Base-by-base conservation (phyloP, 208 protist species). In the Strigomonas culicis region DNA sequence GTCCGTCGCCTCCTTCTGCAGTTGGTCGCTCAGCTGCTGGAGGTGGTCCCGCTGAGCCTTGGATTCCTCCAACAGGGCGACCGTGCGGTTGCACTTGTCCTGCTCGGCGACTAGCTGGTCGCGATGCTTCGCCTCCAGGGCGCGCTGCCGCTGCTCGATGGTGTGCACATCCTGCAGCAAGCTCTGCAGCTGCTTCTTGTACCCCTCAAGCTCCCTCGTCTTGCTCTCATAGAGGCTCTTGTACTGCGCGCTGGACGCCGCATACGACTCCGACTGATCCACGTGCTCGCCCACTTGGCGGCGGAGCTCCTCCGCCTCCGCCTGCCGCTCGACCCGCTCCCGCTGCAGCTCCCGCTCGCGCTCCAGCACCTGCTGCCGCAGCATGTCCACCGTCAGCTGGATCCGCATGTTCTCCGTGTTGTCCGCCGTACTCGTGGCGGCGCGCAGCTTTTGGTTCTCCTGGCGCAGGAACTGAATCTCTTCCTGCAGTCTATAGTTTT, bases 171-270 rank as follows among this genome's bases (percentile, higher is more conserved):
- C 68, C 32, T 72, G 62, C 25, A 77, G 58, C 7, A 80, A 58
- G 0, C 53, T 31, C 59, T 83, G 70, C 46, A 76, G 58, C 49
- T 79, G 58, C 22, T 53, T 68, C 63, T 78, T 77, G 21, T 72
- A 46, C 27, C 70, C 59, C 30, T 80, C 69, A 21, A 82, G 36
- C 59, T 86, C 70, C 15, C 53, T 62, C 31, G 70, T 56, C 61
- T 86, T 86, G 1, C 80, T 73, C 24, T 68, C 67, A 55, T 80
- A 83, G 53, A 86, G 66, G 31, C 58, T 56, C 56, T 83, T 68
- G 71, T 79, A 84, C 60, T 88, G 81, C 22, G 63, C 62, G 4
- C 74, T 68, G n/a, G 81, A 58, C 34, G 68, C 64, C 22, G 72
- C 70, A 72, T 74, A 82, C 28, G 66, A 52, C 53, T 84, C 75